phyloP scores from a whole-genome alignment of 345 rosid genomes.

The Camelina neglecta region DNA sequence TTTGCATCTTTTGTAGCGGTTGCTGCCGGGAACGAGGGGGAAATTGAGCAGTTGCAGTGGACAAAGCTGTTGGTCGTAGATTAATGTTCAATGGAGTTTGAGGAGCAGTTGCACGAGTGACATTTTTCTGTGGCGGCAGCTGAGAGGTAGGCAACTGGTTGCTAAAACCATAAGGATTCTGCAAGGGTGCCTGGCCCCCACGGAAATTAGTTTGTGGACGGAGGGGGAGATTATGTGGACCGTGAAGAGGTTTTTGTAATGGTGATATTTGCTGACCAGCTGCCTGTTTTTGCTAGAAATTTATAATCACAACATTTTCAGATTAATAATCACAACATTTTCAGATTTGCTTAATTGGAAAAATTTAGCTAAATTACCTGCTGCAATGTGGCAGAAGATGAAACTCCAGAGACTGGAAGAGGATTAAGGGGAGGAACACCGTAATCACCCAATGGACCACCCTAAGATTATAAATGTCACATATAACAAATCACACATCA shows the following conservation, averaged over 20 bases:
- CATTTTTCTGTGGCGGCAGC: constrained; percentile 56
- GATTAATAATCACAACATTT: constrained; percentile 7
- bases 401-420: constrained; percentile 51
- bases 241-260: constrained; percentile 60
- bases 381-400: constrained; percentile 56
- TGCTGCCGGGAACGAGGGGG: constrained; percentile 65
- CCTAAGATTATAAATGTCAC: constrained; percentile 42
- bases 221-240: constrained; percentile 62
- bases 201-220: constrained; percentile 53
- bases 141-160: constrained; percentile 64
- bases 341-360: constrained; percentile 11
- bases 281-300: constrained; percentile 52
- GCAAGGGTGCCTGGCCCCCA: constrained; percentile 53
- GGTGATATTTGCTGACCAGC: constrained; percentile 67
- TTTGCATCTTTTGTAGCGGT: constrained; percentile 66
- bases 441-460: constrained; percentile 51
- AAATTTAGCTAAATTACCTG: constrained; percentile 50
- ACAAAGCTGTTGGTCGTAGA: constrained; percentile 49
- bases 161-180: constrained; percentile 54
- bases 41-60: constrained; percentile 60
- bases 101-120: constrained; percentile 49
- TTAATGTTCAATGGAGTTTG: constrained; percentile 61
- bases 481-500: constrained; percentile 31
- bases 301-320: constrained; percentile 4
- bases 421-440: constrained; percentile 62